Base-by-base conservation (phyloP, 1,284 basidiomycete species). In the Pascua sp. region DNA sequence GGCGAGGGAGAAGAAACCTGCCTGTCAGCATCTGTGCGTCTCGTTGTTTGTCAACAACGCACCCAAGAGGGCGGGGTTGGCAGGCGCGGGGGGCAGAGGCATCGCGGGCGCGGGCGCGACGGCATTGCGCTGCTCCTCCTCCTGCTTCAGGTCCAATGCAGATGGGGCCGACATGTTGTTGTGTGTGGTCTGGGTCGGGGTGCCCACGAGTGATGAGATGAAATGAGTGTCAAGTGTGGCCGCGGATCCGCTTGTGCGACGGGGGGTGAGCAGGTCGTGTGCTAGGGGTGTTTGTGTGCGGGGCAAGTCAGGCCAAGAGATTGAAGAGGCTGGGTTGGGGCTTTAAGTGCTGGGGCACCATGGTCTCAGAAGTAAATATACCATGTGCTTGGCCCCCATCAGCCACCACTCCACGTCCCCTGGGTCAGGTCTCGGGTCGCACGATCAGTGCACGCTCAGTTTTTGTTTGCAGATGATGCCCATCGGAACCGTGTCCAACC, bases 1-100 rank as follows among this genome's bases (percentile, higher is more conserved):
- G 4, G 38, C 58, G 18, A 60, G 58, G 1, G 58, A 56, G 51
- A 60, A 60, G 58, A 47, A 56, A 8, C 58, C 58, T 60, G 37
- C 0, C 1, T 0, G 47, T 48, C 16, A 52, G 49, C 17, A 15
- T 32, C 4, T 32, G 24, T 7, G 13, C 16, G 1, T 5, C 32
- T 8, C 16, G n/a, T 18, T 8, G 8, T 13, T 18, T 15, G 11
- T 2, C 11, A 7, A 2, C 15, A 18, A 45, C 56, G 32, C 36
- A 58, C 56, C 56, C 16, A 58, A 48, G 13, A 52, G 46, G 2
- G 47, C 40, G 15, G 56, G 56, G 52, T 58, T 53, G 24, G 47
- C 56, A 8, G 42, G 56, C 1, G 41, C 16, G 11, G 48, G 48
- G 17, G 17, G 16, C 7, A 16, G 53, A 18, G 47, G 8, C 4